A percentile compares a stretch with the other conserved stretches of the same genome.
Evolutionary conservation across 148 eudicot species (phyloP).

Genomic region (Rhododendron kiyosumense): DNA sequence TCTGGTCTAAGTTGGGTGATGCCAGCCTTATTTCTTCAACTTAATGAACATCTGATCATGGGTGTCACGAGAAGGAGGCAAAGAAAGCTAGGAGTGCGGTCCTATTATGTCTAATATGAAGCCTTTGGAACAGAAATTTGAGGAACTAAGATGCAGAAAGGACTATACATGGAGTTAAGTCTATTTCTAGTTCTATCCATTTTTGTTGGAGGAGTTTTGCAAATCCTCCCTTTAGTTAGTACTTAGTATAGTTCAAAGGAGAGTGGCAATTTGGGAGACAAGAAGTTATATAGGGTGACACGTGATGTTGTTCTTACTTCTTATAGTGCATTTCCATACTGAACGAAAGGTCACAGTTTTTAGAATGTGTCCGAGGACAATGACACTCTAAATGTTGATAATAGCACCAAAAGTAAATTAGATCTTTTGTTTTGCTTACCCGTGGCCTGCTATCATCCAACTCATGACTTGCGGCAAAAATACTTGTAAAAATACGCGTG

Average conservation of each 20-base stretch:
- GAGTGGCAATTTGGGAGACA: background rate
- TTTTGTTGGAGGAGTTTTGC: background rate
- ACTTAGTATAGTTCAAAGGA: background rate
- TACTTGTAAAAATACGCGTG: background rate
- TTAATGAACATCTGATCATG: background rate
- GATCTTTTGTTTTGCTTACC: background rate
- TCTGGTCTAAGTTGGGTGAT: background rate
- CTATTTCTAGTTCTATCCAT: background rate
- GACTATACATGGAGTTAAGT: background rate
- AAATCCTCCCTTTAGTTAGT: background rate
- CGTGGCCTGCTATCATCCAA: constrained; percentile 17
- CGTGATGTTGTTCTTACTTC: background rate
- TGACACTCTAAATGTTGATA: background rate
- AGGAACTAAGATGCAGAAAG: background rate
- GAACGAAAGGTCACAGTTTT: background rate
- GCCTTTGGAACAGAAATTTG: background rate
- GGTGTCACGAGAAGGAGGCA: background rate
- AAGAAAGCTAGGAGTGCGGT: background rate
- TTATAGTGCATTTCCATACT: background rate
- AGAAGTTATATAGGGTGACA: background rate
- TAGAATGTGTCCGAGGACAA: background rate
- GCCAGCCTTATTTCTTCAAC: background rate
- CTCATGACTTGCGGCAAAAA: constrained; percentile 9
- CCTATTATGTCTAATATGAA: background rate
- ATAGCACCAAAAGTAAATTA: background rate